These are phyloP conservation scores for Saraca asoca DNA, from an alignment of 331 rosid genomes.

Conservation along the genomic window DNA sequence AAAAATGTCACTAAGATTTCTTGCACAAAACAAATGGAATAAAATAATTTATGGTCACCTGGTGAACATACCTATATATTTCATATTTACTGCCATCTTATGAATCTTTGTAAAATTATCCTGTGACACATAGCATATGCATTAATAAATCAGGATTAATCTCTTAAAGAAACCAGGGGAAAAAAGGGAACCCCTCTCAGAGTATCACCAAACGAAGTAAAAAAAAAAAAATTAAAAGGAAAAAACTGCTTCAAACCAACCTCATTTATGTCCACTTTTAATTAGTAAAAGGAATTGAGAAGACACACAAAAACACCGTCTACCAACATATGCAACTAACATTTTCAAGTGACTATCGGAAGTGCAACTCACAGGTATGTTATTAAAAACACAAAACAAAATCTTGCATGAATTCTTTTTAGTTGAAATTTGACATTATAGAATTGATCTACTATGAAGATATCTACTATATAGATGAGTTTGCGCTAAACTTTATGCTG, in stretches of 20 bases:
- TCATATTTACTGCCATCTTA: slow-evolving; percentile 77
- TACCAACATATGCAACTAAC: too few relatives aligned
- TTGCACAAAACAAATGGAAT: background rate
- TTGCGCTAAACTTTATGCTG: background rate
- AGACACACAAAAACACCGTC: too few relatives aligned
- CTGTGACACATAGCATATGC: slow-evolving; percentile 41
- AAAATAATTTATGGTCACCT: background rate
- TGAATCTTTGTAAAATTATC: slow-evolving; percentile 62
- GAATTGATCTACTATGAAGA: slow-evolving; percentile 15
- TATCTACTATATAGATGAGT: too few relatives aligned
- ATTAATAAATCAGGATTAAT: slow-evolving; percentile 23
- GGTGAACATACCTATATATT: slow-evolving; percentile 76
- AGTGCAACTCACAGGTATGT: too few relatives aligned
- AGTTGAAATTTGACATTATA: background rate
- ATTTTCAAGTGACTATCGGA: too few relatives aligned
- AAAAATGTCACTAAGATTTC: background rate
- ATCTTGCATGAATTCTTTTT: background rate
- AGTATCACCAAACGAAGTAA: too few relatives aligned
- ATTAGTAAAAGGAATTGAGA: too few relatives aligned
- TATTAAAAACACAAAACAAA: background rate
- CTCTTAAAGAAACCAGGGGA: slow-evolving; percentile 14
- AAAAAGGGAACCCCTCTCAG: background rate
- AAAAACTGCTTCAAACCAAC: too few relatives aligned
- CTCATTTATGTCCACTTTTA: too few relatives aligned
- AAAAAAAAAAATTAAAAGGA: too few relatives aligned